phyloP scores from a whole-genome alignment of 106 monocot species.

The Hemerocallis citrina region DNA sequence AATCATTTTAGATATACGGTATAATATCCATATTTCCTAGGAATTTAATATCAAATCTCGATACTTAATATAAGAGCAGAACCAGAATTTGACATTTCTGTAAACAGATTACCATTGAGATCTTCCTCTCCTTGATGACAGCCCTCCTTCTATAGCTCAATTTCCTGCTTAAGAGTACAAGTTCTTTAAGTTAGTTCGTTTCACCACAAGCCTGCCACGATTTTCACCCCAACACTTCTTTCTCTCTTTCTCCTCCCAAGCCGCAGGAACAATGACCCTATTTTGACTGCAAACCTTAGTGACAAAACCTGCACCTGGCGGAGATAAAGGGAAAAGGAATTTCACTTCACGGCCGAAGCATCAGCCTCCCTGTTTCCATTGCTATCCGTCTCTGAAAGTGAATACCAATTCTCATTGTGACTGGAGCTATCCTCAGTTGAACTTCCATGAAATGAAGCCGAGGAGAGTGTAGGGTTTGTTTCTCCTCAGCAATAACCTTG shows the following conservation, averaged over 20 bases:
- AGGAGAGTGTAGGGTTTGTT: not conserved
- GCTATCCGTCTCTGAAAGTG: constrained; percentile 24
- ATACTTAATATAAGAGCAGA: not conserved
- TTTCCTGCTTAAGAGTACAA: constrained; percentile 65
- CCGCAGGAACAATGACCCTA: not conserved
- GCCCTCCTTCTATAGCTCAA: constrained; percentile 34
- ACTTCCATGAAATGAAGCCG: constrained; percentile 7
- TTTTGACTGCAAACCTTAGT: constrained; percentile 1
- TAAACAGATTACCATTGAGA: constrained; percentile 25
- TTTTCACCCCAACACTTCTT: not conserved
- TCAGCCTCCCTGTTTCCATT: no score
- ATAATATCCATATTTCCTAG: no score
- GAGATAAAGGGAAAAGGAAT: constrained; percentile 33
- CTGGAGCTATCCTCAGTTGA: constrained; percentile 16
- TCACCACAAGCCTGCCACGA: constrained; percentile 4
- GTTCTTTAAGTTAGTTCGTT: constrained; percentile 44
- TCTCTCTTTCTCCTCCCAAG: not conserved
- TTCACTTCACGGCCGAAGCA: no score
- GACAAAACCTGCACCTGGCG: constrained; percentile 32
- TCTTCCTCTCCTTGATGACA: constrained; percentile 6
- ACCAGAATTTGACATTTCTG: not conserved
- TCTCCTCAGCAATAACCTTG: constrained; percentile 29
- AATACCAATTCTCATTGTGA: constrained; percentile 32
- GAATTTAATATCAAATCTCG: no score
- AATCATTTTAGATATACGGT: no score